These are phyloP conservation scores for Agarophyton chilense DNA, from an alignment of 23 red algal species.

Conservation along the genomic window DNA sequence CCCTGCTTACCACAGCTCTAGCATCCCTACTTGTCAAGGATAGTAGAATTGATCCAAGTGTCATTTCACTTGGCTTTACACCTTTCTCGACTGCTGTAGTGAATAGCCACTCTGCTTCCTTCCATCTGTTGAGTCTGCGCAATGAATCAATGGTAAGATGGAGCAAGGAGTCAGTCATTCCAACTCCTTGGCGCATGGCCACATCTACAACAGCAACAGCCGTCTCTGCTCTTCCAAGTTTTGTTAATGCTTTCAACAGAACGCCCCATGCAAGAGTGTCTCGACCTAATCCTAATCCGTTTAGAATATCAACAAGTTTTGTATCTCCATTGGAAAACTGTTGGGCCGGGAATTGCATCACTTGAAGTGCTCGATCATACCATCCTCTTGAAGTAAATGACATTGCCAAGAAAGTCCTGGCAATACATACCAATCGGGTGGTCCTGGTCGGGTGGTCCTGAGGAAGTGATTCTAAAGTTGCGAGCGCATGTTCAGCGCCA, in stretches of 20 bases:
- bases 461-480: conserved; percentile 4
- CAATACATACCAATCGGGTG: conserved; percentile 1
- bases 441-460: conserved; percentile 7
- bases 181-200: conserved; percentile 35
- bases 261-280: conserved; percentile 60
- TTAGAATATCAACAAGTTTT: neutral
- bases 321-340: neutral
- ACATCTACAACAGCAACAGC: conserved; percentile 55
- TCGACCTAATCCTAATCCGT: conserved; percentile 11
- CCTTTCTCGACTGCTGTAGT: conserved; percentile 43
- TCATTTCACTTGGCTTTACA: conserved; percentile 45
- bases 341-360: conserved; percentile 17
- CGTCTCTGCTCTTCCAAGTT: conserved; percentile 42
- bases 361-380: conserved; percentile 39
- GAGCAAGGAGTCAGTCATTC: conserved; percentile 55
- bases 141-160: conserved; percentile 68
- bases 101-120: conserved; percentile 61
- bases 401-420: conserved; percentile 33
- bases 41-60: conserved; percentile 41
- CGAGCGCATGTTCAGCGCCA: conserved; percentile 22
- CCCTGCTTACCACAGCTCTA: neutral
- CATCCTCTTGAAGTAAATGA: conserved; percentile 32
- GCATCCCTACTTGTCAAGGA: neutral
- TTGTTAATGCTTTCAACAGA: conserved; percentile 53
- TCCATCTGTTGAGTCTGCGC: conserved; percentile 20